Base-by-base conservation (phyloP, 257 asterid genomes). In the Nicotiana otophora region DNA sequence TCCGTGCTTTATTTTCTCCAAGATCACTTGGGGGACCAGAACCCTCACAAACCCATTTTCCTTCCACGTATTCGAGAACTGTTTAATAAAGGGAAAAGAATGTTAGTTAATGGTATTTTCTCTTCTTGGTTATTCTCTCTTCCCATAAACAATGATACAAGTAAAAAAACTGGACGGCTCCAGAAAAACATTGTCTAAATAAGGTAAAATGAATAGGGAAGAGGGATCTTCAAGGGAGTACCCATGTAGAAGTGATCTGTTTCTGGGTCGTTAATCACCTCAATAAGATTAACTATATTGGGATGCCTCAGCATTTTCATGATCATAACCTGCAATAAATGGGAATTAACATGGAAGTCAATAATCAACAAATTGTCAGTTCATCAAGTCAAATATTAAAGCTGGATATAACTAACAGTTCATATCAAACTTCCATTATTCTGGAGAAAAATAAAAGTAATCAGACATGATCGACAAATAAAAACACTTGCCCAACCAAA, bases 21-120 rank as follows among this genome's bases (percentile, higher is more conserved):
- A 93, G 88, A 79, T 92, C 95, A 87, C 94, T 90, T 9, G 89
- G 89, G 9, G 93, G 92, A 72, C 96, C 98, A 88, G 92, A 82
- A 84, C 94, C 99, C 75, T 94, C 98, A 82, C 92, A 93, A 36
- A 93, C 95, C 97, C 97, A 93, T 84, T 93, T 94, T 83, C 95
- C 96, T 84, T 94, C 98, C 77, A 93, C 96, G 81, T 94, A 96
- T 90, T 96, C 98, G 48, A 96, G 97, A 94, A 96, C 99, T 96
- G 90, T 81, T 75, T 51, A 51, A 28, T 75, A 75, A 51, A 51
- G 39, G 15, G 42, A 5, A 10, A 10, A 51, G 16, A 51, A 51
- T 28, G 63, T 75, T 14, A 51, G 63, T 8, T 67, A 7, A 31
- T 75, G 63, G 60, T 23, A 75, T 75, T 48, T 15, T 53, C 58